These are phyloP conservation scores for Uronychia setigera DNA, from an alignment of 73 alveolate species.

Conservation along the genomic window DNA sequence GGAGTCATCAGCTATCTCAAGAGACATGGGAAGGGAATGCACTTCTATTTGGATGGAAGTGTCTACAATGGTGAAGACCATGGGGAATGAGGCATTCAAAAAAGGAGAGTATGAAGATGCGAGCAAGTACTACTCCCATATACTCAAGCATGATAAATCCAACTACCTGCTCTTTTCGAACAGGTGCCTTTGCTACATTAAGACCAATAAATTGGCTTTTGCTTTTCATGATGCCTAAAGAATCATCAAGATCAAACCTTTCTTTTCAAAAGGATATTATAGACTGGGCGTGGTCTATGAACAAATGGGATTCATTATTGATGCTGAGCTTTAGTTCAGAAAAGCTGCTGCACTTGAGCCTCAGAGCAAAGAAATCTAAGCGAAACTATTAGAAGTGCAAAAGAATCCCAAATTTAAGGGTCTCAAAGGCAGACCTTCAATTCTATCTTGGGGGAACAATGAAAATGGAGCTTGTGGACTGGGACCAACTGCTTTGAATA, in stretches of 20 bases:
- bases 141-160: slow-evolving; percentile 26
- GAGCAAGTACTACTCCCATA: background rate
- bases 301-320: slow-evolving; percentile 10
- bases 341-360: slow-evolving; percentile 33
- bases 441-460: slow-evolving; percentile 26
- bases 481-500: background rate
- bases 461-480: slow-evolving; percentile 39
- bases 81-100: slow-evolving; percentile 30
- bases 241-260: slow-evolving; percentile 11
- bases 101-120: slow-evolving; percentile 27
- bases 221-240: slow-evolving; percentile 25
- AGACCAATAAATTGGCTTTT: slow-evolving; percentile 11
- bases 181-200: slow-evolving; percentile 26
- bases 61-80: slow-evolving; percentile 8
- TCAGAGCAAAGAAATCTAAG: slow-evolving; percentile 1
- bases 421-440: slow-evolving; percentile 24
- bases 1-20: no score
- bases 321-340: slow-evolving; percentile 8
- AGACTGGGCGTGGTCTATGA: slow-evolving; percentile 24
- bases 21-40: no score
- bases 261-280: slow-evolving; percentile 26
- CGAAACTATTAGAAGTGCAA: background rate
- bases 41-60: no score
- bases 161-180: slow-evolving; percentile 16
- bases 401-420: background rate